Evolutionary conservation across 768 basidiomycete genomes (phyloP).

Genomic region (Mycena belliarum): DNA sequence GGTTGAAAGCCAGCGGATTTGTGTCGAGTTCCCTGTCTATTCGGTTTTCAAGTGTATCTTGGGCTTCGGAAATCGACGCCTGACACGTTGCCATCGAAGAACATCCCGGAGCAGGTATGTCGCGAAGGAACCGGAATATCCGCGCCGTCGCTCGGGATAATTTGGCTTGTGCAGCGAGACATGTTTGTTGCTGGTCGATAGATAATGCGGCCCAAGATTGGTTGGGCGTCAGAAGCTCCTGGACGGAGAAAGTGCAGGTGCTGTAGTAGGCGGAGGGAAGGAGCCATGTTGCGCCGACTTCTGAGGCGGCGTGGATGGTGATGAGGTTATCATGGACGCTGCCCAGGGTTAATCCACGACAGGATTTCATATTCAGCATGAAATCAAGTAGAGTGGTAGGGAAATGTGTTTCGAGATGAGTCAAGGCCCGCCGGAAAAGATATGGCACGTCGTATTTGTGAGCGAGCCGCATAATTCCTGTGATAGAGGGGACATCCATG

Average conservation of each 20-base stretch:
- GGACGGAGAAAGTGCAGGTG: not conserved
- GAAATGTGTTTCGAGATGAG: not conserved
- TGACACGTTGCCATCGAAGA: not conserved
- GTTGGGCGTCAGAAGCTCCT: not conserved
- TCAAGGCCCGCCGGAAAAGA: not conserved
- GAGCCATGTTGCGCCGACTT: not conserved
- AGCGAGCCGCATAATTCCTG: not conserved
- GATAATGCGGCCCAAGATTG: not conserved
- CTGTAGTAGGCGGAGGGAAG: not conserved
- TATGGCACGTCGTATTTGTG: slow-evolving; percentile 2
- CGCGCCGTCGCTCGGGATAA: not conserved
- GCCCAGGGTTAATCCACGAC: no score
- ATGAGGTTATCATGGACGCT: not conserved
- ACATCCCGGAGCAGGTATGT: not conserved
- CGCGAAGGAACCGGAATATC: not conserved
- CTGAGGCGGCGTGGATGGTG: not conserved
- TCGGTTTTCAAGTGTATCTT: not conserved
- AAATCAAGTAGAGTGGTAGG: not conserved
- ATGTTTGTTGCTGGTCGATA: not conserved
- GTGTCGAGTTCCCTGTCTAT: not conserved
- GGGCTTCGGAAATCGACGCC: not conserved
- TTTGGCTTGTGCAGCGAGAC: not conserved
- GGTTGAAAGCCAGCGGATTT: not conserved
- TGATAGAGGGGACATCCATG: not conserved
- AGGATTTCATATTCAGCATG: no score